Evolutionary conservation across 2,329 filamentous ascomycete species (phyloP).

Genomic region (Hortaea werneckii): DNA sequence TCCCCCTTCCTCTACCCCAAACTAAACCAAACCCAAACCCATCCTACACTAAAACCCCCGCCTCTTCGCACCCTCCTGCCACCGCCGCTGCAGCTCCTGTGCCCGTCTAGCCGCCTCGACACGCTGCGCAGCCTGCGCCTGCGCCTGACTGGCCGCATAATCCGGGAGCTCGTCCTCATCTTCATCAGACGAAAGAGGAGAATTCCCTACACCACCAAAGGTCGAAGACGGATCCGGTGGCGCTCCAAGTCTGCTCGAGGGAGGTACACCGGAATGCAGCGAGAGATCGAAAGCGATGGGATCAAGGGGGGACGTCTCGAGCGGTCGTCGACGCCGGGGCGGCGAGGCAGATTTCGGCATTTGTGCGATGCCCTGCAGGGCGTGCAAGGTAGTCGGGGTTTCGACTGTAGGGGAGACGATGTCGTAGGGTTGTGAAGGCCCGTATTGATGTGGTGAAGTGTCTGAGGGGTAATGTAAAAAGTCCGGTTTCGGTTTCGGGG

Average conservation of each 20-base stretch:
- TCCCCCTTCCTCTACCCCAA: too few species aligned
- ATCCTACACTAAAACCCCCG: background rate
- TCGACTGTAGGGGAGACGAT: constrained; percentile 14
- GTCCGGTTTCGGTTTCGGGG: constrained; percentile 3
- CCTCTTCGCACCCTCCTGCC: constrained; percentile 23
- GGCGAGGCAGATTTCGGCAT: constrained; percentile 11
- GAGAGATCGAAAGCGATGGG: constrained; percentile 12
- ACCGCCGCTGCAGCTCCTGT: constrained; percentile 35
- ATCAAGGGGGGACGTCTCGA: background rate
- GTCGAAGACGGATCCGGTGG: constrained; percentile 4
- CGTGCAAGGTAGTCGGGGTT: constrained; percentile 16
- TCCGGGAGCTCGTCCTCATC: constrained; percentile 35
- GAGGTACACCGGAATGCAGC: constrained; percentile 9
- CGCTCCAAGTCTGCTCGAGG: background rate
- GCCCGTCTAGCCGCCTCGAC: constrained; percentile 34
- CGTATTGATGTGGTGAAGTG: background rate
- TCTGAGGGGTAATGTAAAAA: background rate
- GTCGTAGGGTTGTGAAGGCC: too few species aligned
- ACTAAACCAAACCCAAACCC: too few species aligned
- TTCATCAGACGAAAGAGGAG: constrained; percentile 11
- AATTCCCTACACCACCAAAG: too few species aligned
- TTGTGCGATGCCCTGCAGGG: constrained; percentile 18
- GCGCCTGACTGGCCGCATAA: constrained; percentile 38
- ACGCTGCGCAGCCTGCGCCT: constrained; percentile 31
- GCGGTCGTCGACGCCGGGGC: too few species aligned